Evolutionary conservation across 106 monocot species (phyloP).

Genomic region (Allium sativum): DNA sequence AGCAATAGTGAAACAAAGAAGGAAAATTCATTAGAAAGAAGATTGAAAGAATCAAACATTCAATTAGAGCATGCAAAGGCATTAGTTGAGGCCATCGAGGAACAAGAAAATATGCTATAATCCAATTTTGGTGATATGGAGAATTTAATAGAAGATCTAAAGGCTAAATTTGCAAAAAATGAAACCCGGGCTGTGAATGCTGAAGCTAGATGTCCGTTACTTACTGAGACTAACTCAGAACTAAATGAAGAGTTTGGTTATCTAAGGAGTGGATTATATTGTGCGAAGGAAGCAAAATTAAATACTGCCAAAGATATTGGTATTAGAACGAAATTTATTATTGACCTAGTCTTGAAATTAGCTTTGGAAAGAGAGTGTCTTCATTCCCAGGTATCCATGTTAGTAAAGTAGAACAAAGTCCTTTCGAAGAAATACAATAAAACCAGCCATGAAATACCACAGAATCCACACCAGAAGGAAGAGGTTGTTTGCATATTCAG

Average conservation of each 20-base stretch:
- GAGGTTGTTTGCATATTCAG: conserved; percentile 5
- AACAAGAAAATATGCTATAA: conserved; percentile 47
- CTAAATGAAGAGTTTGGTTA: conserved; percentile 64
- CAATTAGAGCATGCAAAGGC: conserved; percentile 73
- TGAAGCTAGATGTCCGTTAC: conserved; percentile 50
- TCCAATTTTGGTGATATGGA: conserved; percentile 70
- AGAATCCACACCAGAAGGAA: conserved; percentile 7
- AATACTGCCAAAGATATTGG: conserved; percentile 62
- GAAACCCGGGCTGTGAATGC: conserved; percentile 63
- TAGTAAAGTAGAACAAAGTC: conserved; percentile 44
- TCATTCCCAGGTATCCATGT: conserved; percentile 44
- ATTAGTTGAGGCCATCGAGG: conserved; percentile 63
- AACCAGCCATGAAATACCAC: conserved; percentile 5
- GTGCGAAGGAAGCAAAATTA: conserved; percentile 43
- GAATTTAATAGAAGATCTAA: conserved; percentile 66
- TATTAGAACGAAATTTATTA: conserved; percentile 52
- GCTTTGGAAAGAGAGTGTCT: conserved; percentile 64
- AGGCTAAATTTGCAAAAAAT: conserved; percentile 59
- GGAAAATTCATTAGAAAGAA: conserved; percentile 38
- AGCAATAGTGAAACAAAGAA: conserved; percentile 34
- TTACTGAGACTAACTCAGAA: conserved; percentile 76
- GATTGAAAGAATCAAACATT: conserved; percentile 59
- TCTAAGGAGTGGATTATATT: conserved; percentile 45
- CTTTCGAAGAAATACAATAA: conserved; percentile 27
- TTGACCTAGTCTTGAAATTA: conserved; percentile 56